Evolutionary conservation across 495 filamentous ascomycete species (phyloP).

Genomic region (Glarea lozoyensis): DNA sequence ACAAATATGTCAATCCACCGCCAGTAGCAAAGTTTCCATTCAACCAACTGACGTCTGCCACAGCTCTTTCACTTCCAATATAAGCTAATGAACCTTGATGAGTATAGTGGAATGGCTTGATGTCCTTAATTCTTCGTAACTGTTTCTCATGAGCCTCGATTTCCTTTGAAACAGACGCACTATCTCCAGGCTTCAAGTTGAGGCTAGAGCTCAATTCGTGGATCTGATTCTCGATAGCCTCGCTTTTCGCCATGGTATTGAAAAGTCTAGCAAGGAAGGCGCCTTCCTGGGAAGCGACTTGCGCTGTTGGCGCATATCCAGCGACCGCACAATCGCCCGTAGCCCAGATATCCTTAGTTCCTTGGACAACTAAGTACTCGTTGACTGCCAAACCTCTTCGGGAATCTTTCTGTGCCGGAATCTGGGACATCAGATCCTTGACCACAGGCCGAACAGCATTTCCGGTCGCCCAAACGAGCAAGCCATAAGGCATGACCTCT

Average conservation of each 20-base stretch:
- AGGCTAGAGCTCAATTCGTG: conserved; percentile 44
- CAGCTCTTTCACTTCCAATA: conserved; percentile 95
- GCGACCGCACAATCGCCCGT: conserved; percentile 67
- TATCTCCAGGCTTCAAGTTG: conserved; percentile 33
- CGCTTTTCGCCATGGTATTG: conserved; percentile 94
- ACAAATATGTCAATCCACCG: conserved; percentile 76
- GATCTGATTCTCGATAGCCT: conserved; percentile 67
- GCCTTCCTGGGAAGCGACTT: conserved; percentile 94
- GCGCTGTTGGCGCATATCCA: conserved; percentile 95
- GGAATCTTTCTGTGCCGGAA: conserved; percentile 91
- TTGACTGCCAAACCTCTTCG: conserved; percentile 92
- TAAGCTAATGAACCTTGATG: conserved; percentile 96
- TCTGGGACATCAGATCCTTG: conserved; percentile 81
- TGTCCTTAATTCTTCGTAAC: conserved; percentile 79
- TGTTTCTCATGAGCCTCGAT: conserved; percentile 81
- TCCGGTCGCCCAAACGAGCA: conserved; percentile 97
- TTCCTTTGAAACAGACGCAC: conserved; percentile 60
- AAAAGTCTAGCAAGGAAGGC: conserved; percentile 91
- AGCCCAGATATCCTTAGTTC: conserved; percentile 92
- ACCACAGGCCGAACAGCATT: conserved; percentile 86
- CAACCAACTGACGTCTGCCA: conserved; percentile 96
- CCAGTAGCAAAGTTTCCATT: conserved; percentile 90
- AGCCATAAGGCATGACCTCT: conserved; percentile 83
- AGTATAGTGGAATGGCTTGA: conserved; percentile 95
- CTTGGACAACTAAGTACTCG: conserved; percentile 97